Evolutionary conservation across 768 basidiomycete species (phyloP).

Genomic region (Hydnum rufescens): DNA sequence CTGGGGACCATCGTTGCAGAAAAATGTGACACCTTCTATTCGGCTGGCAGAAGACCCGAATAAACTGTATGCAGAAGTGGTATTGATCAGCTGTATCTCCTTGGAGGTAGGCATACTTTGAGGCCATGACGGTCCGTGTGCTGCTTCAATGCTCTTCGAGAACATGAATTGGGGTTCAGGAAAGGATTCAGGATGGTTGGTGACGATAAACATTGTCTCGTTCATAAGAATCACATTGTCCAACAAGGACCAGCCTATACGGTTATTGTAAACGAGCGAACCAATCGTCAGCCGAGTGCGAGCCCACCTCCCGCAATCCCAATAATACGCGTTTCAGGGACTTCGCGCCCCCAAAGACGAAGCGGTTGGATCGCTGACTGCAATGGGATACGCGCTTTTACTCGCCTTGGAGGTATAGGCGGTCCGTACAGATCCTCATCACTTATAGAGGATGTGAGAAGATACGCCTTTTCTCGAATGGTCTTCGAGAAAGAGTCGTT

Average conservation of each 20-base stretch:
- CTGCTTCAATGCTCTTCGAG: slow-evolving; percentile 22
- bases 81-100: slow-evolving; percentile 41
- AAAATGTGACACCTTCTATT: slow-evolving; percentile 52
- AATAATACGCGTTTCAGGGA: neutral
- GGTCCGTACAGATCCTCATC: slow-evolving; percentile 1
- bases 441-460: neutral
- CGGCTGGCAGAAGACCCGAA: slow-evolving; percentile 48
- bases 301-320: neutral
- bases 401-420: neutral
- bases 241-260: slow-evolving; percentile 59
- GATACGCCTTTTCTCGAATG: neutral
- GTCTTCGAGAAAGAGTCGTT: neutral
- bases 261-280: neutral
- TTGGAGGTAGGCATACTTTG: slow-evolving; percentile 43
- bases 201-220: slow-evolving; percentile 56
- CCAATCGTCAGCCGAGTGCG: neutral
- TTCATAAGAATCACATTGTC: slow-evolving; percentile 67
- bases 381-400: neutral
- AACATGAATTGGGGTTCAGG: slow-evolving; percentile 19
- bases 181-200: slow-evolving; percentile 24
- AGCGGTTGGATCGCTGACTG: neutral
- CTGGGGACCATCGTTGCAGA: slow-evolving; percentile 71
- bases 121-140: slow-evolving; percentile 37
- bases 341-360: neutral
- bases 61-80: slow-evolving; percentile 33